A percentile compares a stretch with the other conserved stretches of the same genome.
Conservation (phyloP, 768 basidiomycete species). For the Suillus cothurnatus region DNA sequence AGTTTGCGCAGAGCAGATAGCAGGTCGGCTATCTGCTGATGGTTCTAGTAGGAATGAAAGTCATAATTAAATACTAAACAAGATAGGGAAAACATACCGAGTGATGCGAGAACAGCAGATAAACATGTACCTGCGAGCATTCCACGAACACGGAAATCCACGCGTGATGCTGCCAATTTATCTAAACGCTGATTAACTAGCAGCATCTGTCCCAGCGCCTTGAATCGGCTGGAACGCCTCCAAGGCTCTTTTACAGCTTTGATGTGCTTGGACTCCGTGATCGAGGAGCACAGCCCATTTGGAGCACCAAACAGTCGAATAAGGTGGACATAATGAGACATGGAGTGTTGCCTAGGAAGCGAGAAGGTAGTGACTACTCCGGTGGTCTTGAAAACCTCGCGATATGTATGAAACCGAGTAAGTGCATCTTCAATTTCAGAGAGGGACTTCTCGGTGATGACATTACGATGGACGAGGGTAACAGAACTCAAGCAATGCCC, state of each 20-base stretch:
- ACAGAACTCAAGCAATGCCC: conserved; percentile 23
- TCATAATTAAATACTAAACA: neutral
- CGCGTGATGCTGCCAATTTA: conserved; percentile 24
- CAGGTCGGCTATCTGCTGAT: neutral
- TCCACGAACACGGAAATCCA: conserved; percentile 19
- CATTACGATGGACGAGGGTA: conserved; percentile 28
- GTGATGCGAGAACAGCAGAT: neutral
- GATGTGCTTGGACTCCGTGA: conserved; percentile 32
- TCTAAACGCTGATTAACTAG: conserved; percentile 17
- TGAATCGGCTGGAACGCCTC: conserved; percentile 18
- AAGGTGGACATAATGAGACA: conserved; percentile 16
- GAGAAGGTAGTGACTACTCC: conserved; percentile 22
- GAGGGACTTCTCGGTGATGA: conserved; percentile 24
- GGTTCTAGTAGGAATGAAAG: neutral
- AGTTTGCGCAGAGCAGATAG: too few relatives aligned
- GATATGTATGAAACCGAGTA: conserved; percentile 19
- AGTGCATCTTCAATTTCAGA: conserved; percentile 20
- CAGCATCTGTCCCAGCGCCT: conserved; percentile 37
- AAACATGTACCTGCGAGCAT: conserved; percentile 22
- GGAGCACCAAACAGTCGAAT: conserved; percentile 20
- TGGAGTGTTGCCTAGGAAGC: conserved; percentile 28
- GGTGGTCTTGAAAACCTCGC: conserved; percentile 16
- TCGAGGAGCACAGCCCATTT: conserved; percentile 21
- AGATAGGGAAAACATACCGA: neutral
- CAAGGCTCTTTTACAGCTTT: conserved; percentile 39